Conservation (phyloP, 176 grass and related monocot genomes). For the Themeda triandra region DNA sequence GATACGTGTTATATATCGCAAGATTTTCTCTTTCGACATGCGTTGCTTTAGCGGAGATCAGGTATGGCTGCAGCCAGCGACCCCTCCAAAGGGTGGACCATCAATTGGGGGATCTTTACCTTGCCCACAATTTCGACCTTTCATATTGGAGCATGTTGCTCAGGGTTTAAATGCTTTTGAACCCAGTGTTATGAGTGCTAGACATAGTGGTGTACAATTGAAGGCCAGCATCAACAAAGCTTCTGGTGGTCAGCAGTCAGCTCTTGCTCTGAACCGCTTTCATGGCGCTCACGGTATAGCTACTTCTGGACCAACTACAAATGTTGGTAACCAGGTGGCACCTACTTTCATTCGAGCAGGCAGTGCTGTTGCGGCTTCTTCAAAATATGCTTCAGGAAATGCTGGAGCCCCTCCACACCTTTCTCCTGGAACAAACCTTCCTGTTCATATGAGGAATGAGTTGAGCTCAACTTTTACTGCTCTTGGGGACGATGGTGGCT, state of each 20-base stretch:
- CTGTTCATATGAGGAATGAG: slow-evolving; percentile 81
- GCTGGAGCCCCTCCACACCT: slow-evolving; percentile 52
- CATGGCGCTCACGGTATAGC: slow-evolving; percentile 30
- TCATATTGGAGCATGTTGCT: slow-evolving; percentile 96
- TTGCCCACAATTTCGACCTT: slow-evolving; percentile 92
- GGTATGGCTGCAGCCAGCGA: slow-evolving; percentile 93
- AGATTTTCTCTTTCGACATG: slow-evolving; percentile 89
- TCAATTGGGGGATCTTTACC: slow-evolving; percentile 86
- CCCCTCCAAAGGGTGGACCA: slow-evolving; percentile 89
- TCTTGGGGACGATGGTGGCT: slow-evolving; percentile 89
- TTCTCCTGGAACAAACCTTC: slow-evolving; percentile 59
- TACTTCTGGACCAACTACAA: slow-evolving; percentile 48
- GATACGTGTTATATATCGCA: slow-evolving; percentile 93
- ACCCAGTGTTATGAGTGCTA: slow-evolving; percentile 44
- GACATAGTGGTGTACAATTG: slow-evolving; percentile 44
- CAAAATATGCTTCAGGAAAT: slow-evolving; percentile 52
- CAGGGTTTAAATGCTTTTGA: slow-evolving; percentile 92
- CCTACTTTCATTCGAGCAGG: slow-evolving; percentile 45
- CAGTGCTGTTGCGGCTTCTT: slow-evolving; percentile 49
- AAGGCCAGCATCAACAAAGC: slow-evolving; percentile 34
- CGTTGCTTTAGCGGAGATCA: slow-evolving; percentile 96
- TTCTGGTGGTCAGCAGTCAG: slow-evolving; percentile 39
- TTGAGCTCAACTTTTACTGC: slow-evolving; percentile 83
- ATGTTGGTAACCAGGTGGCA: slow-evolving; percentile 48
- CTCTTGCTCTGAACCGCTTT: slow-evolving; percentile 35